Percentiles rank a stretch among this genome's conserved stretches.
These are phyloP conservation scores for Cubamyces lactineus DNA, from an alignment of 768 basidiomycete genomes.

Conservation along the genomic window DNA sequence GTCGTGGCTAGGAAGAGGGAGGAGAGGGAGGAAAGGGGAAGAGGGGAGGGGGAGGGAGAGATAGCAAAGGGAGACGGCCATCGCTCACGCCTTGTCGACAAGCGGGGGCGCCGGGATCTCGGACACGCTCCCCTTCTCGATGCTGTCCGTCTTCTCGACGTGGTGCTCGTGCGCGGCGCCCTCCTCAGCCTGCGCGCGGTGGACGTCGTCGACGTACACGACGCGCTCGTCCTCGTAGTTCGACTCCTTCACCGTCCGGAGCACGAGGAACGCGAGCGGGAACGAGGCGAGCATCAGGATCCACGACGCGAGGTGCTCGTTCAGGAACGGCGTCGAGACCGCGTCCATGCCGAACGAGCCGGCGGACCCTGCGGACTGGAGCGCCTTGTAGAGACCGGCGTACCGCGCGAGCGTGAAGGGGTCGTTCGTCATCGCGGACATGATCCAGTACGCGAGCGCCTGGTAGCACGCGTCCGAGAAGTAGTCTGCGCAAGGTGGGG, in stretches of 20 bases:
- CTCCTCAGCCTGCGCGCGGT: conserved; percentile 21
- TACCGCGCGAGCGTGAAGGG: conserved; percentile 48
- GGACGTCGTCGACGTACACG: conserved; percentile 34
- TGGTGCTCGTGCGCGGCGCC: conserved; percentile 14
- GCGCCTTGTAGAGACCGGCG: conserved; percentile 49
- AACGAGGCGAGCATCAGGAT: conserved; percentile 39
- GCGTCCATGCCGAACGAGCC: conserved; percentile 52
- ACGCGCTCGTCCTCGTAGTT: conserved; percentile 41
- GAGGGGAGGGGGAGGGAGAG: no score
- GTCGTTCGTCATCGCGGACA: conserved; percentile 48
- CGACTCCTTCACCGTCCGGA: conserved; percentile 42
- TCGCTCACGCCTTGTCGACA: neutral
- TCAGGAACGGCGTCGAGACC: conserved; percentile 45
- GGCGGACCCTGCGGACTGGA: conserved; percentile 41
- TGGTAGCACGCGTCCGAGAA: conserved; percentile 43
- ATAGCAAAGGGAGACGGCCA: no score
- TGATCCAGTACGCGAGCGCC: conserved; percentile 44
- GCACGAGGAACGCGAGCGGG: conserved; percentile 39
- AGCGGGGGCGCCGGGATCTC: neutral
- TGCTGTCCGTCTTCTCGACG: conserved; percentile 8
- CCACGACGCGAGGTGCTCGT: conserved; percentile 45
- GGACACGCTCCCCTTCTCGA: conserved; percentile 30
- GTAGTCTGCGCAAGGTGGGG: conserved; percentile 36
- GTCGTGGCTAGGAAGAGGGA: no score
- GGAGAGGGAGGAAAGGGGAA: no score